Evolutionary conservation across 2,329 filamentous ascomycete species (phyloP), one percentile per base, ranked within the genome.

Genomic region (Fusarium sp.): DNA sequence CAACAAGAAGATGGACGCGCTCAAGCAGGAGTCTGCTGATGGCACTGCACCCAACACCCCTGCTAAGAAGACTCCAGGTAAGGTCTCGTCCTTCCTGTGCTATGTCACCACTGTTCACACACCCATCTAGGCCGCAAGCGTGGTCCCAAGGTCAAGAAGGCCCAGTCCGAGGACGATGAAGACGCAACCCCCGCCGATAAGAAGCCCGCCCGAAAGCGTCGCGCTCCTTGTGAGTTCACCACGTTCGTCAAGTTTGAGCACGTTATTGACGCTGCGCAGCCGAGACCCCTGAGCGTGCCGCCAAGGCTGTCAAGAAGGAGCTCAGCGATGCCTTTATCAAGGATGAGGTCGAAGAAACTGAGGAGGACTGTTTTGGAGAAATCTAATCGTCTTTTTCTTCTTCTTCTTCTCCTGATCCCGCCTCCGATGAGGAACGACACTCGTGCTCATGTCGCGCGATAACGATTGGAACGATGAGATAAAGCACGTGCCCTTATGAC

Each of bases 1-100:
- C 19, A 71, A 72, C 23, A 77, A 77, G 29, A 63, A 68, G 4
- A 71, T 77, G 9, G 65, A 69, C 0, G 76, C 77, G 1, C 65
- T 79, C 14, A 75, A 77, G 44, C 41, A 56, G 3, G 55, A 70
- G 3, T 43, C 67, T 0, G 48, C 25, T 2, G 49, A 43, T 8
- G 60, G 48, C 4, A 8, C 35, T 4, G n/a, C 46, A 1, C 52
- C 65, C 0, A 10, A 50, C 0, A 70, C 66, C 13, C 43, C 66
- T 45, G 50, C 37, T 0, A 73, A 68, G 49, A 73, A 69, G 49
- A 49, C 51, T 13, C 52, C 61, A 14, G 57, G 73, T 71, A 53
- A 61, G 37, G n/a, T 19, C 14, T 10, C 11, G 8, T 17, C 29
- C 17, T n/a, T 14, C 7, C 4, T 4, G 15, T 6, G 10, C 9